A percentile compares a stretch with the other conserved stretches of the same genome.
These are phyloP conservation scores for Anthracocystis walkeri DNA, from an alignment of 1,284 basidiomycete species.

Conservation along the genomic window DNA sequence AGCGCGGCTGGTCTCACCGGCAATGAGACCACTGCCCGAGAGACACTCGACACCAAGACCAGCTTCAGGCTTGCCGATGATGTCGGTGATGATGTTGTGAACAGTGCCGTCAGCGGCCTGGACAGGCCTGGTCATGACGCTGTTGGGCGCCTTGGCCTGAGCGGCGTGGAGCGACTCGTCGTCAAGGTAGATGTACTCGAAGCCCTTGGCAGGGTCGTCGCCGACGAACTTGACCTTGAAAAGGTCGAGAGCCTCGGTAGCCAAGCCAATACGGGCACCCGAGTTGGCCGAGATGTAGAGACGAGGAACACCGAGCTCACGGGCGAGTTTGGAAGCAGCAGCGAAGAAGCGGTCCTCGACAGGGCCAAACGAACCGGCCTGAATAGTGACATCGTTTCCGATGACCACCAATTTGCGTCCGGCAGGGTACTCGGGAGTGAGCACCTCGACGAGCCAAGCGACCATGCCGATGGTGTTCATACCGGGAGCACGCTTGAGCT, in stretches of 20 bases:
- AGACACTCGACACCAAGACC: constrained; percentile 98
- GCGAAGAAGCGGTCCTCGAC: constrained; percentile 96
- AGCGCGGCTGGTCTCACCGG: constrained; percentile 96
- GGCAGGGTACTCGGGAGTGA: constrained; percentile 91
- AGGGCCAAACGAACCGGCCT: constrained; percentile 98
- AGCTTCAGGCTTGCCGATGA: constrained; percentile 89
- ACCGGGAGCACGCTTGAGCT: constrained; percentile 90
- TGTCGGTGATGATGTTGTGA: constrained; percentile 93
- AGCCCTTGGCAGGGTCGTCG: constrained; percentile 87
- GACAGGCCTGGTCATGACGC: constrained; percentile 81
- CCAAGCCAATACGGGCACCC: constrained; percentile 94
- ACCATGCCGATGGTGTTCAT: constrained; percentile 98
- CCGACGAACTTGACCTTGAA: constrained; percentile 95
- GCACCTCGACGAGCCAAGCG: constrained; percentile 92
- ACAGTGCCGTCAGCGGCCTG: constrained; percentile 86
- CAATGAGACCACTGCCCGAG: constrained; percentile 95
- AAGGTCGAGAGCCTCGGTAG: constrained; percentile 88
- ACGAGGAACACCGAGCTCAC: constrained; percentile 86
- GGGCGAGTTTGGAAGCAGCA: constrained; percentile 92
- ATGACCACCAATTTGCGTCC: constrained; percentile 90
- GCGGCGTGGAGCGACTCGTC: constrained; percentile 73
- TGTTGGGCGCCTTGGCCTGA: constrained; percentile 72
- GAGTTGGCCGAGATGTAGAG: constrained; percentile 99
- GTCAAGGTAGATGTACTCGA: constrained; percentile 92
- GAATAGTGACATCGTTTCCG: constrained; percentile 98